Base-by-base conservation (phyloP, 257 asterid species). In the Datura wrightii region DNA sequence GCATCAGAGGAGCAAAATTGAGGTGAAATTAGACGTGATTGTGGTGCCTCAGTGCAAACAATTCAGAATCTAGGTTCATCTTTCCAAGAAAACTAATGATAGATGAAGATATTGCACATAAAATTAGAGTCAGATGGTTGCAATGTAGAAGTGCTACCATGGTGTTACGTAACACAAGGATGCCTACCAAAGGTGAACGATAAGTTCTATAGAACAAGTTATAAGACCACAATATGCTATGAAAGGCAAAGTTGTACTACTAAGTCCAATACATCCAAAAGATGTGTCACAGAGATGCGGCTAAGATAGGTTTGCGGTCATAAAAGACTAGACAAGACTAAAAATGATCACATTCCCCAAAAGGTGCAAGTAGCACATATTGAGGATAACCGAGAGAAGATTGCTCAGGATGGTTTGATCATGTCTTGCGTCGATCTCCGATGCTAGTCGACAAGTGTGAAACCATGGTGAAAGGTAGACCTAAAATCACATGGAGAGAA, bases 401-500 rank as follows among this genome's bases (percentile, higher is more conserved):
- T 48, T 1, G 18, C 56, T 46, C 24, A 74, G 58, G 41, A 74
- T 19, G 80, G n/a, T 48, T 74, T 62, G 70, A 36, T 31, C 70
- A 46, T 72, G 59, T 6, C 80, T 74, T 24, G 80, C 13, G 10
- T 48, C 59, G 2, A 74, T 52, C 56, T 74, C 59, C 6, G 11
- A 59, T 42, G 11, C 80, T 4, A 1, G 10, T 50, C 80, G 46
- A 18, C 48, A 48, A n/a, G 13, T 74, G 60, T 2, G 13, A 19
- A 48, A 74, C 24, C 42, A 48, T 48, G 41, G 14, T 74, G 59
- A 24, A 31, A 24, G 24, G 5, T 24, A 48, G 42, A 48, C 60
- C 24, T 48, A 48, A 74, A 74, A 74, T 48, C n/a, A 74, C 44
- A 74, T 74, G 60, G n/a, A n/a, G n/a, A n/a, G 55, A 48, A 74